phyloP scores from a whole-genome alignment of 2,329 filamentous ascomycete genomes.

The Talaromyces sp. region DNA sequence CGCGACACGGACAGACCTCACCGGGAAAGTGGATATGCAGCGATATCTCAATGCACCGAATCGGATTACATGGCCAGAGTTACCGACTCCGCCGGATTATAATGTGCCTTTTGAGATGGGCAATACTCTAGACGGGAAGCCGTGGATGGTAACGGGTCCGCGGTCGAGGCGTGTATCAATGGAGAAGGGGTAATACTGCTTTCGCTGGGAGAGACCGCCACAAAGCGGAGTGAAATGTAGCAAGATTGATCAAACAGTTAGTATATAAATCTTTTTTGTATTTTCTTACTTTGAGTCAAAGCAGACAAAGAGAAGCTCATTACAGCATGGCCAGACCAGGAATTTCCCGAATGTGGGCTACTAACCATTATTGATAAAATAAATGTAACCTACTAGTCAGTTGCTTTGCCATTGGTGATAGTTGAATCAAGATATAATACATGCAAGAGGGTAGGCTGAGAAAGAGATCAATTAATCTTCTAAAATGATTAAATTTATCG shows the following conservation, averaged over 20 bases:
- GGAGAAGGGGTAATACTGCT: neutral
- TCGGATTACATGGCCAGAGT: constrained; percentile 14
- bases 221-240: neutral
- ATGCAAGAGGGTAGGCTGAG: no score
- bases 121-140: constrained; percentile 11
- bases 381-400: no score
- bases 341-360: no score
- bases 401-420: no score
- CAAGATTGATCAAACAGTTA: neutral
- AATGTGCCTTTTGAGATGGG: neutral
- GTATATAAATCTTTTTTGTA: neutral
- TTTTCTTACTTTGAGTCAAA: no score
- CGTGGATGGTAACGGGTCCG: constrained; percentile 10
- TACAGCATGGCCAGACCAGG: no score
- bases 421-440: no score
- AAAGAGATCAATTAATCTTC: no score
- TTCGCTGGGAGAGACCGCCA: neutral
- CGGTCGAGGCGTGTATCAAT: neutral
- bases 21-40: constrained; percentile 8
- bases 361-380: no score
- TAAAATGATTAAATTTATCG: no score
- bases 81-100: constrained; percentile 12
- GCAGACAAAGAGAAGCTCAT: no score
- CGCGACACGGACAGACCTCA: constrained; percentile 7
- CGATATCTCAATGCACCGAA: constrained; percentile 16